Evolutionary conservation across 2,329 filamentous ascomycete genomes (phyloP).

Genomic region (Xylariaceae sp.): DNA sequence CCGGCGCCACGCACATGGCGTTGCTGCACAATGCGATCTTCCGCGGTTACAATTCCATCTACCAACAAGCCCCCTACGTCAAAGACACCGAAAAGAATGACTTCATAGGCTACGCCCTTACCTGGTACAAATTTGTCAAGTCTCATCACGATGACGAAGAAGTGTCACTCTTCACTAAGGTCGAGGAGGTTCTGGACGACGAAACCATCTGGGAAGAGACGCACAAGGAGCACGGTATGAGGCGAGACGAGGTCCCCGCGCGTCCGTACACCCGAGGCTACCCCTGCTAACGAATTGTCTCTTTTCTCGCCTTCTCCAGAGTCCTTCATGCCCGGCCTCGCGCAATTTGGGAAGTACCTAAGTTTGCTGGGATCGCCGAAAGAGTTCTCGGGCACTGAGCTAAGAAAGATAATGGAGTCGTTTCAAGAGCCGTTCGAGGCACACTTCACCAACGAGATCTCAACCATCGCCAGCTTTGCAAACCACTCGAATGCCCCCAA

Average conservation of each 20-base stretch:
- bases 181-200: constrained; percentile 49
- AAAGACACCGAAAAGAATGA: constrained; percentile 48
- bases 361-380: constrained; percentile 38
- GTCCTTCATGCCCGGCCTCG: constrained; percentile 50
- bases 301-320: constrained; percentile 25
- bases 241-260: background rate
- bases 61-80: constrained; percentile 53
- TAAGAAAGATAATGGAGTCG: constrained; percentile 46
- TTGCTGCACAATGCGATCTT: constrained; percentile 60
- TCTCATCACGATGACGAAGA: constrained; percentile 61
- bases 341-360: constrained; percentile 51
- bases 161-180: constrained; percentile 50
- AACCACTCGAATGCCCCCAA: constrained; percentile 49
- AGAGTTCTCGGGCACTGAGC: constrained; percentile 42
- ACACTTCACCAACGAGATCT: constrained; percentile 55
- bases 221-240: constrained; percentile 51
- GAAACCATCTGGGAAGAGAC: constrained; percentile 49
- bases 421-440: constrained; percentile 49
- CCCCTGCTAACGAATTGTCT: constrained; percentile 3
- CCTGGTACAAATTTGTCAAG: constrained; percentile 56
- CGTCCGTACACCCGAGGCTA: background rate
- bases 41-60: constrained; percentile 61
- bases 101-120: constrained; percentile 55
- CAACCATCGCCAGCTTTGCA: constrained; percentile 47
- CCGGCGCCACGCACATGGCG: constrained; percentile 58